phyloP scores from a whole-genome alignment of 2,329 filamentous ascomycete genomes.

The Zasmidium citrigriseum region DNA sequence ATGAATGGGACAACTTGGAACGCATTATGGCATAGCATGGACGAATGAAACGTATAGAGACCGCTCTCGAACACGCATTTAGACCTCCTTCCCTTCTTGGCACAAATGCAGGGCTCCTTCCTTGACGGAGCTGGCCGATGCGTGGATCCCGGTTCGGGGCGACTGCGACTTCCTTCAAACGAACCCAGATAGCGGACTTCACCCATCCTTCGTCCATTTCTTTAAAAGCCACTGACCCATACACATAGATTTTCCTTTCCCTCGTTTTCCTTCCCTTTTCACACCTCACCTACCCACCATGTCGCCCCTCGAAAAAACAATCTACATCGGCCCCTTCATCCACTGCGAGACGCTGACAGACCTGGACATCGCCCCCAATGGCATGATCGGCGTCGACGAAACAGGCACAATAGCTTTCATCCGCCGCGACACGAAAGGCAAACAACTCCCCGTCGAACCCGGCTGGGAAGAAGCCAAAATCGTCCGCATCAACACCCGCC shows the following conservation, averaged over 20 bases:
- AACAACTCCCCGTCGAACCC: conserved; percentile 27
- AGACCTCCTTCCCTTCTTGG: not conserved
- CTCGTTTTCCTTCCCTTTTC: not conserved
- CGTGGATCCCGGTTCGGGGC: not conserved
- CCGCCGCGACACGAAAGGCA: conserved; percentile 34
- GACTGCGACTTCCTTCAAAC: not conserved
- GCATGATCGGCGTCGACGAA: conserved; percentile 54
- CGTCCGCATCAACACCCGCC: conserved; percentile 41
- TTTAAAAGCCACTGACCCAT: not conserved
- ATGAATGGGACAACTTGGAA: not conserved
- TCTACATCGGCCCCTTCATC: conserved; percentile 65
- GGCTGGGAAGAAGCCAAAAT: conserved; percentile 45
- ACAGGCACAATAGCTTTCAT: conserved; percentile 54
- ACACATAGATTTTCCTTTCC: not conserved
- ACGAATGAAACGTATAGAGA: not conserved
- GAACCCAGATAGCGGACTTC: not conserved
- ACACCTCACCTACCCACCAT: not conserved
- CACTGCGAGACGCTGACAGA: conserved; percentile 53
- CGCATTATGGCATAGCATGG: not conserved
- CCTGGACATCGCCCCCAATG: conserved; percentile 51
- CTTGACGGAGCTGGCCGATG: not conserved
- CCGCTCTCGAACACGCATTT: not conserved
- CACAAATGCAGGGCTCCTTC: not conserved
- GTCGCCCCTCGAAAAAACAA: conserved; percentile 29
- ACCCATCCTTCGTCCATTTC: not conserved